Evolutionary conservation across 1,284 basidiomycete genomes (phyloP).

Genomic region (Melampsora allii-populina): DNA sequence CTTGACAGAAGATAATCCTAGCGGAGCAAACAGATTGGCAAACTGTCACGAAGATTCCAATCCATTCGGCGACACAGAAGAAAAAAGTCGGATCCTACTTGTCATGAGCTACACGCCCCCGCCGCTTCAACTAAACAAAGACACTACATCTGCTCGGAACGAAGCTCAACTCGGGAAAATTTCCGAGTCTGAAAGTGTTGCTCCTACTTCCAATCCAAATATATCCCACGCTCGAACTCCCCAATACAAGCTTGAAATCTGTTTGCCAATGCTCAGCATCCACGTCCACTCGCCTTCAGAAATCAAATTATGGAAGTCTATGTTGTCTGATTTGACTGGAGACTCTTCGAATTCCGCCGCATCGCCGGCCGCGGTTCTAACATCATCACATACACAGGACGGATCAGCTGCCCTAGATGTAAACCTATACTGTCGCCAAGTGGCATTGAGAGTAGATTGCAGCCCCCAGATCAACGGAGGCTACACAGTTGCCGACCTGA

Average conservation of each 20-base stretch:
- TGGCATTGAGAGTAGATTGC: background rate
- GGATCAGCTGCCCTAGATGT: background rate
- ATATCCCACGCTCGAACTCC: background rate
- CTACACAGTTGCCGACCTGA: background rate
- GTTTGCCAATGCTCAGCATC: constrained; percentile 16
- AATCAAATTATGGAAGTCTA: background rate
- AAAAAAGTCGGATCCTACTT: background rate
- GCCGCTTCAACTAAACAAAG: background rate
- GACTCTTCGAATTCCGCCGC: background rate
- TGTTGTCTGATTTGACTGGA: background rate
- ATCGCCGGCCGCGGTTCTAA: background rate
- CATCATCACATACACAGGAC: background rate
- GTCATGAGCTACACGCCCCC: background rate
- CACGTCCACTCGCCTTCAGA: constrained; percentile 10
- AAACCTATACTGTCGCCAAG: background rate
- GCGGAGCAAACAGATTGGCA: background rate
- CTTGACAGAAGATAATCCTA: background rate
- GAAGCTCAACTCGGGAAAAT: background rate
- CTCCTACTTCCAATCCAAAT: background rate
- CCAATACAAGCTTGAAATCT: constrained; percentile 24
- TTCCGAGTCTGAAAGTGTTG: background rate
- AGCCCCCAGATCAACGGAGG: background rate
- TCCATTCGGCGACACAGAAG: background rate
- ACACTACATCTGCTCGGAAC: background rate
- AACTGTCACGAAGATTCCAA: background rate